Percentiles rank a stretch among this genome's conserved stretches.
phyloP scores from a whole-genome alignment of 768 basidiomycete species.

The Glaciozyma antarctica region DNA sequence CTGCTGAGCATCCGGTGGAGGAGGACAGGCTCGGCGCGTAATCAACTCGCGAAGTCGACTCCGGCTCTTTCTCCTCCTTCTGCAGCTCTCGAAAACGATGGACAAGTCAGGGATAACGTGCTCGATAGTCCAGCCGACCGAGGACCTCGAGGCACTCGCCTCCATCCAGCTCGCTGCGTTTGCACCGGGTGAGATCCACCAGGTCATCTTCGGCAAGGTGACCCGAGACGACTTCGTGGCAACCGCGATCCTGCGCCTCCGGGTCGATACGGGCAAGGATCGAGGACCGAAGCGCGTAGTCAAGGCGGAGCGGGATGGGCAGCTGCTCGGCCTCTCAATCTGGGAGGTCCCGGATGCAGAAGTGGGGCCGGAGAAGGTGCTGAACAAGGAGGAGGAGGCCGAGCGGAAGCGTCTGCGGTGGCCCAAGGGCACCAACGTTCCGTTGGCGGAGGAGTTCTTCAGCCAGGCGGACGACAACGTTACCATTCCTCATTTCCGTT shows the following conservation, averaged over 20 bases:
- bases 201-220: background rate
- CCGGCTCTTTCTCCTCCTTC: too few species aligned
- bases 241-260: background rate
- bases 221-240: background rate
- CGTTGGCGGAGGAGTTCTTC: constrained; percentile 3
- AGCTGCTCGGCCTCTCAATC: background rate
- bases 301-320: background rate
- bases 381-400: background rate
- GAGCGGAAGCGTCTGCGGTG: background rate
- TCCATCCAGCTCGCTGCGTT: background rate
- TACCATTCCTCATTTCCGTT: background rate
- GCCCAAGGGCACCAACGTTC: background rate
- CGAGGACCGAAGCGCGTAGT: background rate
- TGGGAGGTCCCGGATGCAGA: background rate
- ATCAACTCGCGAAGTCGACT: too few species aligned
- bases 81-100: background rate
- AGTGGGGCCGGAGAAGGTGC: background rate
- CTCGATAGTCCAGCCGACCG: background rate
- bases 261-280: background rate
- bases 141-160: background rate
- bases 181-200: background rate
- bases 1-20: background rate
- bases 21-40: background rate
- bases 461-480: too few species aligned
- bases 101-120: background rate